Base-by-base conservation (phyloP, 257 asterid species). In the Asclepias syriaca region DNA sequence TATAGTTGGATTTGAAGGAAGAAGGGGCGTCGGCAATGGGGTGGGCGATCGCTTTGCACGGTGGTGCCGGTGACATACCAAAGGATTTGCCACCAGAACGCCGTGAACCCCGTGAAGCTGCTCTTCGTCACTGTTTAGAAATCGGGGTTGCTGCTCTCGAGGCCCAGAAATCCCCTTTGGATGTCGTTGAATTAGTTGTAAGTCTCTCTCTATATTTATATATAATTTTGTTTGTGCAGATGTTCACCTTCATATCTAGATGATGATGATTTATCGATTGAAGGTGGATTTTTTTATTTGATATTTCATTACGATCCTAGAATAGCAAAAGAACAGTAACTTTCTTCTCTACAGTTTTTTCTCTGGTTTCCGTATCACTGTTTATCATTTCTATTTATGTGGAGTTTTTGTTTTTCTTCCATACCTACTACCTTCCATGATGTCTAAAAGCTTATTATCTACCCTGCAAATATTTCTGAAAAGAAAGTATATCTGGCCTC, bases 41-140 rank as follows among this genome's bases (percentile, higher is more conserved):
- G 60, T 94, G 99, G 99, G 96, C 98, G 19, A 87, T 94, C 74
- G 98, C 98, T 29, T 75, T 94, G 49, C 99, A 94, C 81, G 97
- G 99, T 57, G 97, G 99, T 54, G 96, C 92, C 66, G 99, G 99
- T 10, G 97, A 86, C 65, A 94, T 94, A 32, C 95, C 96, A 4
- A 85, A 75, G 58, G 65, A 86, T 39, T 55, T 91, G 74, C 87
- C 95, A 19, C 83, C 84, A 24, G 95, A 89, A 34, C 89, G 87
- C 64, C 88, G 88, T 14, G 65, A 81, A 84, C 90, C 92, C 9
- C 87, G 96, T 27, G 93, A 84, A 77, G 87, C 82, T 56, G 86
- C 89, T 60, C 93, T 91, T 70, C 89, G 78, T 78, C 85, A 80
- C 81, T 87, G 96, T 74, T 90, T 94, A 72, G 83, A 85, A 77